These are phyloP conservation scores for Colletotrichum lupini DNA, from an alignment of 2,329 filamentous ascomycete genomes.

Conservation along the genomic window DNA sequence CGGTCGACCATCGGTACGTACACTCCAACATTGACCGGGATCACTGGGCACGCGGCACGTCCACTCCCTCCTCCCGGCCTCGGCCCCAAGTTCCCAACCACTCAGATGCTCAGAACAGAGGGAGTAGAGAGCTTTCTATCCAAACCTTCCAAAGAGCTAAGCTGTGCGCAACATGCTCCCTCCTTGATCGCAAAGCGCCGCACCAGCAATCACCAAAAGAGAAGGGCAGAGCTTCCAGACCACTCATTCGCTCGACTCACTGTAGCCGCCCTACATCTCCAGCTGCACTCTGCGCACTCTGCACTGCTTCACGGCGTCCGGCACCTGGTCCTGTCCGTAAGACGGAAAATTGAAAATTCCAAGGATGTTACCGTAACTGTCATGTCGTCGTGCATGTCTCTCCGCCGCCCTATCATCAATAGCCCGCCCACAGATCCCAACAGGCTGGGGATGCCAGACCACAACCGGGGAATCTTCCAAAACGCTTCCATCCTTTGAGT, in stretches of 20 bases:
- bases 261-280: neutral
- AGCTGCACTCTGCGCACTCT: neutral
- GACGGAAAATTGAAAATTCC: neutral
- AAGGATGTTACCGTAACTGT: conserved; percentile 4
- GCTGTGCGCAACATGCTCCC: neutral
- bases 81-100: neutral
- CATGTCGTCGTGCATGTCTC: neutral
- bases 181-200: neutral
- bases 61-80: conserved; percentile 3
- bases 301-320: too few relatives aligned
- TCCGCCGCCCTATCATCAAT: neutral
- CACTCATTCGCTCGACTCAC: neutral
- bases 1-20: neutral
- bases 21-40: neutral
- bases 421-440: neutral
- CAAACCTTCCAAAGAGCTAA: too few relatives aligned
- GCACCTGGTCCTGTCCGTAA: neutral
- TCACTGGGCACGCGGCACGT: neutral
- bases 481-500: conserved; percentile 1
- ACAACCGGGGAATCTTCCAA: neutral
- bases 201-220: neutral
- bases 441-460: neutral
- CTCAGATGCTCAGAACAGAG: neutral
- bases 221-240: neutral
- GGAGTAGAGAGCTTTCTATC: too few relatives aligned